Evolutionary conservation across 176 grass and related monocot species (phyloP).

Genomic region (Raddia guianensis): DNA sequence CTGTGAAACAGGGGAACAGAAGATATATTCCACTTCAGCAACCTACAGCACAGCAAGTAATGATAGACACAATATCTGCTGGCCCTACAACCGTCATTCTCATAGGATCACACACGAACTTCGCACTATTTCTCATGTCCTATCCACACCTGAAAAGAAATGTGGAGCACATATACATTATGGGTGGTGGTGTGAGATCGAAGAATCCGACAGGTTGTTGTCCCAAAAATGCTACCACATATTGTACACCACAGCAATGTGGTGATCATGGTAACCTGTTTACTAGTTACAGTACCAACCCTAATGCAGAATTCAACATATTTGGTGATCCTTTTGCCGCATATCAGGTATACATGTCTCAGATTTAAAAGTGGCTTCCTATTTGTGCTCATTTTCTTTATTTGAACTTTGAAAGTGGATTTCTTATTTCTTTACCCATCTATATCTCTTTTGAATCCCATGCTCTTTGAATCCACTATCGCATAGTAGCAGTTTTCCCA

Average conservation of each 20-base stretch:
- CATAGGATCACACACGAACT: conserved; percentile 74
- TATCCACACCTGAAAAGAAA: conserved; percentile 69
- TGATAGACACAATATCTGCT: conserved; percentile 69
- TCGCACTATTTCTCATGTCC: conserved; percentile 79
- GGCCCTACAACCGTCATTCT: conserved; percentile 71
- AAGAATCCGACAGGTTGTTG: conserved; percentile 87
- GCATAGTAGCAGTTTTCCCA: background rate
- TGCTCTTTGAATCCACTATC: background rate
- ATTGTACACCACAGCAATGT: conserved; percentile 65
- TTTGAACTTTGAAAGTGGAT: background rate
- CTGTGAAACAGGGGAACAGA: conserved; percentile 62
- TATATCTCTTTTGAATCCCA: background rate
- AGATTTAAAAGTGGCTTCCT: background rate
- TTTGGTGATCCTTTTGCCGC: conserved; percentile 92
- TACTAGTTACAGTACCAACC: conserved; percentile 65
- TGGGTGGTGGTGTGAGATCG: conserved; percentile 82
- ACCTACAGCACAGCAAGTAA: conserved; percentile 69
- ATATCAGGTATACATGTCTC: conserved; percentile 67
- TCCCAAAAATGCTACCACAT: conserved; percentile 40
- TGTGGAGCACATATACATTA: conserved; percentile 89
- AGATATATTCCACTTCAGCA: conserved; percentile 67
- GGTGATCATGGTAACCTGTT: conserved; percentile 85
- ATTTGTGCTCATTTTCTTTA: background rate
- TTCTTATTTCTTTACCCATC: conserved; percentile 9
- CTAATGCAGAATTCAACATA: conserved; percentile 86